Percentiles rank a stretch among this genome's conserved stretches.
phyloP scores from a whole-genome alignment of 257 asterid species.

The Ilex asprella region DNA sequence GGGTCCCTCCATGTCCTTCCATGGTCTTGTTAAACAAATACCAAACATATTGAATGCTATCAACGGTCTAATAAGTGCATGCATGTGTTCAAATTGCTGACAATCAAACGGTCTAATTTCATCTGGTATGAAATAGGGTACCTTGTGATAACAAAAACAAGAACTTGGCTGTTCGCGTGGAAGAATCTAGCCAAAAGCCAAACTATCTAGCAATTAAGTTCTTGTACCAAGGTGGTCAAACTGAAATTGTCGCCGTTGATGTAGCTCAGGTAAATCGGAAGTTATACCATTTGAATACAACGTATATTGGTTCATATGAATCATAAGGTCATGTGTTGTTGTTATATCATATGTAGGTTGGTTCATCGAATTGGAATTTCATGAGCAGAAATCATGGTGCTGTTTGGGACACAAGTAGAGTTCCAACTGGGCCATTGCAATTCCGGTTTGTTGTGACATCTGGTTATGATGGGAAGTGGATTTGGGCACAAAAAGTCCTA shows the following conservation, averaged over 20 bases:
- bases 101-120: no score
- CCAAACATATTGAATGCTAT: no score
- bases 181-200: constrained; percentile 75
- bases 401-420: constrained; percentile 73
- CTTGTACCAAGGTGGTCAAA: constrained; percentile 82
- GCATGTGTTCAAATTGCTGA: no score
- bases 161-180: constrained; percentile 57
- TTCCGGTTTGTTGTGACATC: constrained; percentile 65
- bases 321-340: no score
- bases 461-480: constrained; percentile 67
- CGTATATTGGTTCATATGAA: not conserved
- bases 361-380: constrained; percentile 47
- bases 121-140: constrained; percentile 29
- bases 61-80: no score
- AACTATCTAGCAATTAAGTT: constrained; percentile 46
- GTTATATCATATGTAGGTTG: constrained; percentile 28
- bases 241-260: constrained; percentile 52
- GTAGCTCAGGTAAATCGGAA: constrained; percentile 46
- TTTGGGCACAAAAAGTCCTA: constrained; percentile 62
- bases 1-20: no score
- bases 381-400: constrained; percentile 68
- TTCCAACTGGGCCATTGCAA: constrained; percentile 60
- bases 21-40: no score
- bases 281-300: not conserved
- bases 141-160: constrained; percentile 53